Percentiles rank a stretch among this genome's conserved stretches.
Conservation (phyloP, 257 asterid genomes). For the Ilex asprella region DNA sequence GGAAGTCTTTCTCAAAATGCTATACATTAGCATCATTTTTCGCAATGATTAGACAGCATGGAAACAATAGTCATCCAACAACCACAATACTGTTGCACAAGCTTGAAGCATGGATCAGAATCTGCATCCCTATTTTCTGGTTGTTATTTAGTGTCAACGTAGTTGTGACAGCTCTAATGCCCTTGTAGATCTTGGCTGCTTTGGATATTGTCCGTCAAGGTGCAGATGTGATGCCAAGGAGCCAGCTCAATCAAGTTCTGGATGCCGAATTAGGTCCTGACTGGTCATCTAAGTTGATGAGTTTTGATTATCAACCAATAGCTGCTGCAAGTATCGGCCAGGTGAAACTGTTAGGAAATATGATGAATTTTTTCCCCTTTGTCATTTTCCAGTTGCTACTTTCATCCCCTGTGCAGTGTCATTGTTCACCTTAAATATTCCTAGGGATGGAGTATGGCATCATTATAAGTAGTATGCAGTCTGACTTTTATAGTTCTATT, state of each 20-base stretch:
- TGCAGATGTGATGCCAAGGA: constrained; percentile 95
- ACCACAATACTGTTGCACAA: background rate
- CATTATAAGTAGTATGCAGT: background rate
- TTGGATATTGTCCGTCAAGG: constrained; percentile 96
- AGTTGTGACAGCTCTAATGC: constrained; percentile 14
- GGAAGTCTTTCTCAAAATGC: too few relatives aligned
- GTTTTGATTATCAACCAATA: constrained; percentile 84
- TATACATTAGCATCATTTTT: too few relatives aligned
- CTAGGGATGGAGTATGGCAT: background rate
- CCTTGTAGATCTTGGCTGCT: constrained; percentile 84
- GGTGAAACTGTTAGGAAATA: constrained; percentile 37
- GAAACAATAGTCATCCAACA: background rate
- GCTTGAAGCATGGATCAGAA: constrained; percentile 1
- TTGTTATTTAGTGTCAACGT: constrained; percentile 11
- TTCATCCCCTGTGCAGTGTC: background rate
- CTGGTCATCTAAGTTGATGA: constrained; percentile 68
- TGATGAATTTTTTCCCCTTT: constrained; percentile 2
- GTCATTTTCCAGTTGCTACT: constrained; percentile 1
- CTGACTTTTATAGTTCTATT: too few relatives aligned
- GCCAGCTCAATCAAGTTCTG: constrained; percentile 85
- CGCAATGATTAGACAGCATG: too few relatives aligned
- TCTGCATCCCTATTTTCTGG: background rate
- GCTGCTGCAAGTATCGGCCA: constrained; percentile 99
- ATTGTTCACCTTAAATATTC: background rate
- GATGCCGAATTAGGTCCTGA: constrained; percentile 70